phyloP scores from a whole-genome alignment of 768 basidiomycete species.

The Lactarius tabidus region DNA sequence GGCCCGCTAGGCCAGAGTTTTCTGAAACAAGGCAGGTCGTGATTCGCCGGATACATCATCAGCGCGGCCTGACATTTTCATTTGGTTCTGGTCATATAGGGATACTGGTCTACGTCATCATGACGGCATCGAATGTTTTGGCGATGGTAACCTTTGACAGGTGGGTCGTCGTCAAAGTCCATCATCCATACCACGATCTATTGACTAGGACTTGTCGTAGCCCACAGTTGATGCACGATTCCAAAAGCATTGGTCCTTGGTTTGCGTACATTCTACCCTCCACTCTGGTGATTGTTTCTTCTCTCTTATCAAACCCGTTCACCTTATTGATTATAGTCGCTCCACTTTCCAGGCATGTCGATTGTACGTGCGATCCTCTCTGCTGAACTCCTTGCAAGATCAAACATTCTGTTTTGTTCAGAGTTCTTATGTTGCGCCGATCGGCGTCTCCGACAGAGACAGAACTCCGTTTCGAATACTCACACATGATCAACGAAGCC shows the following conservation, averaged over 20 bases:
- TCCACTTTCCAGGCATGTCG: constrained; percentile 13
- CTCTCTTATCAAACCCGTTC: background rate
- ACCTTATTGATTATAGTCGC: background rate
- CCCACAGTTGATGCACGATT: background rate
- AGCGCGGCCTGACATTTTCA: background rate
- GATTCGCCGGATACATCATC: background rate
- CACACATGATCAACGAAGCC: constrained; percentile 17
- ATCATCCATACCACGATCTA: background rate
- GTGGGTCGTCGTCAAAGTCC: background rate
- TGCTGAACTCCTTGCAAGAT: background rate
- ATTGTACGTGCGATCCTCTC: constrained; percentile 6
- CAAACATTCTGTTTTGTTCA: background rate
- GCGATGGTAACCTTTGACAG: constrained; percentile 19
- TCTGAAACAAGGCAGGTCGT: constrained; percentile 22
- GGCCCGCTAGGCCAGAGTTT: constrained; percentile 20
- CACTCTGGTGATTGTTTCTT: constrained; percentile 11
- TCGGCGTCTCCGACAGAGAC: constrained; percentile 12
- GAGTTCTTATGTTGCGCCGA: constrained; percentile 13
- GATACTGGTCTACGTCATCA: constrained; percentile 20
- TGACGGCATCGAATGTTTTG: constrained; percentile 21
- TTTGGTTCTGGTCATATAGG: constrained; percentile 16
- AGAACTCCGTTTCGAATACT: constrained; percentile 1
- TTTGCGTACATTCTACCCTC: constrained; percentile 21
- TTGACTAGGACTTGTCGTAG: constrained; percentile 3
- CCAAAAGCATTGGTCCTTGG: constrained; percentile 13